Evolutionary conservation across 352 stramenopile species (phyloP).

Genomic region (Phytophthora cactorum): DNA sequence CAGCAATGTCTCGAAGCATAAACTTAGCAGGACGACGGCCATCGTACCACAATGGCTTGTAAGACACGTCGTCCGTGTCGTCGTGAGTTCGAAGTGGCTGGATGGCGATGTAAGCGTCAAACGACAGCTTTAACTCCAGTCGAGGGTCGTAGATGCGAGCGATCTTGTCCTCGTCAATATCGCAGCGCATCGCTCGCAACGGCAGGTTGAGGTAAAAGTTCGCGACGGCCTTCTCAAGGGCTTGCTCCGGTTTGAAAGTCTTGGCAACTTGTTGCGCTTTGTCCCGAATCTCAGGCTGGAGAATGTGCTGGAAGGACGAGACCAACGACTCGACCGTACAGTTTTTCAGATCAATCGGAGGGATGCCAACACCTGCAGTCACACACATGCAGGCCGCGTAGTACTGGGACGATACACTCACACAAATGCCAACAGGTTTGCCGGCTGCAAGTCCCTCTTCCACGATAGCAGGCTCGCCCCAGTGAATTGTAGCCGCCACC

Average conservation of each 20-base stretch:
- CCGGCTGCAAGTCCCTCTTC: slow-evolving; percentile 80
- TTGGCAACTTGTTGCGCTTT: slow-evolving; percentile 47
- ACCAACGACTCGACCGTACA: slow-evolving; percentile 69
- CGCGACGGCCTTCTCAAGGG: slow-evolving; percentile 64
- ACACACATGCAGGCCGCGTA: slow-evolving; percentile 86
- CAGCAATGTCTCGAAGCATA: slow-evolving; percentile 30
- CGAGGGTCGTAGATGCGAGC: slow-evolving; percentile 46
- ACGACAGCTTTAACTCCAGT: slow-evolving; percentile 50
- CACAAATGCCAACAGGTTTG: slow-evolving; percentile 89
- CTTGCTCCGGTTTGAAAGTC: slow-evolving; percentile 65
- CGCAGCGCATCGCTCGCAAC: slow-evolving; percentile 44
- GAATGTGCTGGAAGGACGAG: slow-evolving; percentile 66
- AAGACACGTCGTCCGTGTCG: slow-evolving; percentile 34
- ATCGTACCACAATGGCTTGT: slow-evolving; percentile 43
- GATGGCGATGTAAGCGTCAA: slow-evolving; percentile 48
- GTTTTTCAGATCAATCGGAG: slow-evolving; percentile 61
- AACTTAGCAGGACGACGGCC: slow-evolving; percentile 38
- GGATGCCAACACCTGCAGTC: slow-evolving; percentile 73
- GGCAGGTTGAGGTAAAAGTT: slow-evolving; percentile 65
- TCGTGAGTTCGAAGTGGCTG: slow-evolving; percentile 37
- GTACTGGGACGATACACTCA: slow-evolving; percentile 89
- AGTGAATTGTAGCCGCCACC: slow-evolving; percentile 82
- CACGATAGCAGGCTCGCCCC: slow-evolving; percentile 74
- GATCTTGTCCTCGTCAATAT: slow-evolving; percentile 43
- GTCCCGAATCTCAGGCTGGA: slow-evolving; percentile 43